phyloP scores from a whole-genome alignment of 768 basidiomycete species.

The Phaffia australis region DNA sequence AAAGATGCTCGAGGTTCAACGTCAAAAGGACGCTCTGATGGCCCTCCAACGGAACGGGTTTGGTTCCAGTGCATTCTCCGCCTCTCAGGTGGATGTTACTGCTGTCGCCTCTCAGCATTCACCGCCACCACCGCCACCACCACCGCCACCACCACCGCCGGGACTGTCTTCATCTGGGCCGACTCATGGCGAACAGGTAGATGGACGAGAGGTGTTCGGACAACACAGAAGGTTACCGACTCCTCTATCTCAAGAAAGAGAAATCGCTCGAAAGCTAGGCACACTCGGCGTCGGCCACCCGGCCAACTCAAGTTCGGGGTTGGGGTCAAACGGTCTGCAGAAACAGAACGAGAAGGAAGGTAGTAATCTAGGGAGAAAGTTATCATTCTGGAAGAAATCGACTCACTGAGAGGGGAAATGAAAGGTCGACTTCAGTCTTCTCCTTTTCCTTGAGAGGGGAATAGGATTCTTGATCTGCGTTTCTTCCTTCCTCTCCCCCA shows the following conservation, averaged over 20 bases:
- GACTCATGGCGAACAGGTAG: no score
- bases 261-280: slow-evolving; percentile 11
- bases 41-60: slow-evolving; percentile 5
- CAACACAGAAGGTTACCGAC: neutral
- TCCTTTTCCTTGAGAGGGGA: no score
- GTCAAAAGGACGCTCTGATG: slow-evolving; percentile 3
- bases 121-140: slow-evolving; percentile 6
- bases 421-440: no score
- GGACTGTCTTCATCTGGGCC: no score
- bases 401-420: no score
- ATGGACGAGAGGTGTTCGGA: neutral
- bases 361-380: slow-evolving; percentile 10
- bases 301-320: neutral
- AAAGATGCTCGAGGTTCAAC: slow-evolving; percentile 16
- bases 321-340: no score
- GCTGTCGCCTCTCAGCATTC: neutral
- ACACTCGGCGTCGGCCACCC: neutral
- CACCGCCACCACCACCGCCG: slow-evolving; percentile 7
- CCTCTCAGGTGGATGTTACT: neutral
- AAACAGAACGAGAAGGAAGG: slow-evolving; percentile 9
- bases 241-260: slow-evolving; percentile 11
- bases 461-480: no score
- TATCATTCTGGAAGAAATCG: slow-evolving; percentile 23
- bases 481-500: no score
- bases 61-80: slow-evolving; percentile 11